Evolutionary conservation across 2,329 filamentous ascomycete genomes (phyloP).

Genomic region (Rhexocercosporidium sp.): DNA sequence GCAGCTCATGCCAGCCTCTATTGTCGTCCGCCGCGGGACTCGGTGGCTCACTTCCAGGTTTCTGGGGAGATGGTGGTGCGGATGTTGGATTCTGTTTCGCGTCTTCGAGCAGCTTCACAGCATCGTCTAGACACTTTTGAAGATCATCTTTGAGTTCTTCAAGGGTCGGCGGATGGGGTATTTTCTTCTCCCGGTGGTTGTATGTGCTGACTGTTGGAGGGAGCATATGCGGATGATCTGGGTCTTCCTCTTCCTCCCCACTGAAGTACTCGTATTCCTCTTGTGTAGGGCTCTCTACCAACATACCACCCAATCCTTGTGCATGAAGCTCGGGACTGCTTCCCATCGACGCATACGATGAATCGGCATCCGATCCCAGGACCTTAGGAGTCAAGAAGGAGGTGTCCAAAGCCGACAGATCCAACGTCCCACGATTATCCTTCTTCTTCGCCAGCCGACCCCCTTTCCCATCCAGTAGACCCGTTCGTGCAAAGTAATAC

Average conservation of each 20-base stretch:
- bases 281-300: constrained; percentile 46
- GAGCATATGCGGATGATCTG: constrained; percentile 77
- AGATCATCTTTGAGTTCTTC: constrained; percentile 76
- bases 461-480: constrained; percentile 90
- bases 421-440: constrained; percentile 53
- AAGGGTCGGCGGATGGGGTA: constrained; percentile 84
- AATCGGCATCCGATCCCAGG: constrained; percentile 58
- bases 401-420: constrained; percentile 59
- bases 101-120: constrained; percentile 69
- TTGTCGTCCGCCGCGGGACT: constrained; percentile 41
- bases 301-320: constrained; percentile 39
- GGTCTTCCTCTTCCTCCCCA: constrained; percentile 62
- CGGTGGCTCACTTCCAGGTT: constrained; percentile 20
- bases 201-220: constrained; percentile 98
- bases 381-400: constrained; percentile 49
- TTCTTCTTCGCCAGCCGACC: constrained; percentile 80
- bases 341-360: constrained; percentile 63
- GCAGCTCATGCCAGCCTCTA: constrained; percentile 80
- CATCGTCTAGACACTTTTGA: constrained; percentile 70
- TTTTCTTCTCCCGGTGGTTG: constrained; percentile 79
- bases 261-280: constrained; percentile 53
- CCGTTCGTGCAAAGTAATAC: constrained; percentile 97
- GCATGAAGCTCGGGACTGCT: constrained; percentile 61
- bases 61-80: constrained; percentile 27
- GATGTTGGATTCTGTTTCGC: constrained; percentile 47